Percentiles rank a stretch among this genome's conserved stretches.
Evolutionary conservation across 345 rosid species (phyloP).

Genomic region (Schrenkiella parvula): DNA sequence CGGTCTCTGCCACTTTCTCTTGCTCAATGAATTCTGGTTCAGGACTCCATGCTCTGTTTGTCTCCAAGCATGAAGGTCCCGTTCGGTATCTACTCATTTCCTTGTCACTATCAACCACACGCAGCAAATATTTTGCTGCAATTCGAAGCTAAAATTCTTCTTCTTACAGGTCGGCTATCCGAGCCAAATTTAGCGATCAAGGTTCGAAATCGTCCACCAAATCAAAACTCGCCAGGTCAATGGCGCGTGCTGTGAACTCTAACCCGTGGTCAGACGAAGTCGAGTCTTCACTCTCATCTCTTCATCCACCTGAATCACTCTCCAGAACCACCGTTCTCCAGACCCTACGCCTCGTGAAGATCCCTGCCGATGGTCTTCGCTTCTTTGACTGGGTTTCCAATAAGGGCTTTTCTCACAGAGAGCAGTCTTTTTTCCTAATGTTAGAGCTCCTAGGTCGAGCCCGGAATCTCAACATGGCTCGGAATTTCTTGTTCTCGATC

Average conservation of each 20-base stretch:
- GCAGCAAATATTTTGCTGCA: not conserved
- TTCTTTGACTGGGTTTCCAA: slow-evolving; percentile 62
- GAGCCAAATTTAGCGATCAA: not conserved
- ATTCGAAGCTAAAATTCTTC: not conserved
- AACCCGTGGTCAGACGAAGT: slow-evolving; percentile 52
- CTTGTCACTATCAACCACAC: not conserved
- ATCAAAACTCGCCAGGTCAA: slow-evolving; percentile 43
- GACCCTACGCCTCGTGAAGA: slow-evolving; percentile 51
- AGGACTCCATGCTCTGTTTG: slow-evolving; percentile 17
- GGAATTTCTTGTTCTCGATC: slow-evolving; percentile 68
- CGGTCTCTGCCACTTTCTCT: not conserved
- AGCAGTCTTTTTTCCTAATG: slow-evolving; percentile 60
- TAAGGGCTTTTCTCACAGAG: slow-evolving; percentile 45
- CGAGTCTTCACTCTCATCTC: slow-evolving; percentile 53
- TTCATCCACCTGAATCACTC: slow-evolving; percentile 39
- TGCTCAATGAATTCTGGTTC: not conserved
- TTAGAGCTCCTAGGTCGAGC: slow-evolving; percentile 56
- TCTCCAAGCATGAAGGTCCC: slow-evolving; percentile 1
- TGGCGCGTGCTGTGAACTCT: slow-evolving; percentile 57
- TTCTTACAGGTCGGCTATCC: not conserved
- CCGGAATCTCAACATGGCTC: slow-evolving; percentile 63
- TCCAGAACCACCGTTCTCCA: slow-evolving; percentile 56
- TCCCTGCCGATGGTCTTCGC: slow-evolving; percentile 49
- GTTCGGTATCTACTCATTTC: not conserved
- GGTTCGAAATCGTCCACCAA: slow-evolving; percentile 18